These are phyloP conservation scores for Termitomyces eurrhizus DNA, from an alignment of 768 basidiomycete species.

Conservation along the genomic window DNA sequence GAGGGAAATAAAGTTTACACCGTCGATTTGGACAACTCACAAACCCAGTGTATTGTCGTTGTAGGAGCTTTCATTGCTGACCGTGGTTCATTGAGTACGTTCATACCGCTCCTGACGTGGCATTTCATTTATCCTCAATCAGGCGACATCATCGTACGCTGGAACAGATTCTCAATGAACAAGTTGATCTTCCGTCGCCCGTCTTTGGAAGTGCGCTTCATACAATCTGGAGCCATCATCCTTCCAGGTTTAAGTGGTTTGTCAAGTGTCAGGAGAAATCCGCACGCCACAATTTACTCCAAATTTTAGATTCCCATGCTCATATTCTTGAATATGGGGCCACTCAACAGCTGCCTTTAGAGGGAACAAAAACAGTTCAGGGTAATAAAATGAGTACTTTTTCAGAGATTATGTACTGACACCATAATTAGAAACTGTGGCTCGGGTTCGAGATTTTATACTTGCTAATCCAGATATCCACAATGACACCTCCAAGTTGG, in stretches of 20 bases:
- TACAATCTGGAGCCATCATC: conserved; percentile 54
- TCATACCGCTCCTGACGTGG: neutral
- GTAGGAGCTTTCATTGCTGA: conserved; percentile 45
- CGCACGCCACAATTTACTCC: conserved; percentile 4
- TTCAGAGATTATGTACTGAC: neutral
- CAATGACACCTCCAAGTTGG: conserved; percentile 53
- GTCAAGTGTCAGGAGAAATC: conserved; percentile 20
- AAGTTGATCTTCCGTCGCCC: conserved; percentile 18
- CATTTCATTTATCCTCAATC: conserved; percentile 4
- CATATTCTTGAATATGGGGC: conserved; percentile 81
- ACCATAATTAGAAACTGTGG: conserved; percentile 50
- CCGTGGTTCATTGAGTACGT: conserved; percentile 54
- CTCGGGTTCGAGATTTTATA: conserved; percentile 59
- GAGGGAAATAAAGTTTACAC: conserved; percentile 55
- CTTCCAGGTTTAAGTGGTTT: conserved; percentile 72
- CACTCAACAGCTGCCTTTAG: conserved; percentile 57
- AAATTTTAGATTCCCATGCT: conserved; percentile 66
- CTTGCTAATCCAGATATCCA: conserved; percentile 52
- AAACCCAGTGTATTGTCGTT: conserved; percentile 63
- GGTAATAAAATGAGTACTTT: conserved; percentile 33
- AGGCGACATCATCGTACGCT: conserved; percentile 42
- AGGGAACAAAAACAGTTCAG: conserved; percentile 53
- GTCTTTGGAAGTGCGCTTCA: conserved; percentile 40
- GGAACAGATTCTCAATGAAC: conserved; percentile 25
- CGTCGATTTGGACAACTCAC: conserved; percentile 51